Evolutionary conservation across 495 filamentous ascomycete species (phyloP), one percentile per base, ranked within the genome.

Genomic region (Annulohypoxylon maeteangense): DNA sequence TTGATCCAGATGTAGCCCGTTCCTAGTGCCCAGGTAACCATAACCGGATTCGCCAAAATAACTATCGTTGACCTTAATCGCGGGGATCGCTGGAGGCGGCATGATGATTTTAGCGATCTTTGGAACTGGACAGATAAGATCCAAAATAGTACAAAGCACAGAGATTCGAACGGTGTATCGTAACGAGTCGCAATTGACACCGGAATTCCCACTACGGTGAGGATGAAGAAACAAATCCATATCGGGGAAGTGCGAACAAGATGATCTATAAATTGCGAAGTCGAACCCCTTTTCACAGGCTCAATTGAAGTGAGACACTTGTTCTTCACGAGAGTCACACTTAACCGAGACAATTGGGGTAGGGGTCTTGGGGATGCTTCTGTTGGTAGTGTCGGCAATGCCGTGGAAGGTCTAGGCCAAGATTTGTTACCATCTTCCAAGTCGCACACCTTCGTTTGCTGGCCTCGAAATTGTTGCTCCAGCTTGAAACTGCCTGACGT

Each of bases 1-100:
- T 84, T 82, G 68, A 74, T 42, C 58, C 78, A 76, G 55, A 79
- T 62, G 70, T 83, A 85, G 12, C 74, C 75, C 16, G 78, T 81
- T 53, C 81, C 80, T 10, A 74, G 59, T 16, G 79, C 80, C 42
- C 81, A 81, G 4, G 80, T 85, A 55, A 80, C 70, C 1, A 85
- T 54, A 1, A 85, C 79, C 0, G 83, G 72, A 44, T 85, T 85
- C 29, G 75, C 60, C 22, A 81, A 55, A 27, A 81, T 79, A 4
- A 78, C 72, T 4, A 83, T 45, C 2, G 71, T 34, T 4, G 77
- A 78, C 29, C 76, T 72, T 1, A 75, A 18, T 36, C 72, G 75
- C 0, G 69, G 67, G 4, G 56, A 45, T 1, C 67, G 69, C 25
- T 11, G 25, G 4, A 76, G 70, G n/a, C 55, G 11, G 1, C 20